phyloP scores from a whole-genome alignment of 2,329 filamentous ascomycete species.

The Sclerotiophoma versabilis region DNA sequence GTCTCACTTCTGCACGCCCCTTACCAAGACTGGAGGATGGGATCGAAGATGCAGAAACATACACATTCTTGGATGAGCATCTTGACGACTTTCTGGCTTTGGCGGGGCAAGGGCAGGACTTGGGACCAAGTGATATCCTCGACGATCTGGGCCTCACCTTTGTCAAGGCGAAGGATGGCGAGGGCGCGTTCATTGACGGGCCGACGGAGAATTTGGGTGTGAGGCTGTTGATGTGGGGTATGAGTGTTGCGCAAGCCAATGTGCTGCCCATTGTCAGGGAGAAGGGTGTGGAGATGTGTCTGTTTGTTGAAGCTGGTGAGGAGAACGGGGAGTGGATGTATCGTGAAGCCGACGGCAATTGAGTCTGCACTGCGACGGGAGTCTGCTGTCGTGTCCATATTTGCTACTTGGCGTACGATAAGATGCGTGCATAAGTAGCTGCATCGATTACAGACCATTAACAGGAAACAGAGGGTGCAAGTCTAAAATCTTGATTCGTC shows the following conservation, averaged over 20 bases:
- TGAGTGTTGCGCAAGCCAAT: constrained; percentile 29
- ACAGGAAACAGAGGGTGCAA: too few relatives aligned
- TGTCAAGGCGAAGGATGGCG: constrained; percentile 9
- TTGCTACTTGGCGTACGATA: too few relatives aligned
- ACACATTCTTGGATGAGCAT: constrained; percentile 31
- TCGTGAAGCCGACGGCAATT: constrained; percentile 1
- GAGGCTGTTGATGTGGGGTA: constrained; percentile 34
- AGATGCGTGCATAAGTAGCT: too few relatives aligned
- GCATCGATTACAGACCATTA: too few relatives aligned
- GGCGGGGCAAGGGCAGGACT: neutral
- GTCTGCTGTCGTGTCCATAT: too few relatives aligned
- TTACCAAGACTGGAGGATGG: constrained; percentile 32
- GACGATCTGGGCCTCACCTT: constrained; percentile 26
- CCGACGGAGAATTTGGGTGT: constrained; percentile 26
- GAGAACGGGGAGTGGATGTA: constrained; percentile 24
- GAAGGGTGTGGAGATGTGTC: constrained; percentile 7
- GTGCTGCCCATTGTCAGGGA: constrained; percentile 14
- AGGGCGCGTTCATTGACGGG: constrained; percentile 13
- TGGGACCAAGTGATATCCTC: constrained; percentile 16
- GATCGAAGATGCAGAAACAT: constrained; percentile 34
- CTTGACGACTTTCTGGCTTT: constrained; percentile 27
- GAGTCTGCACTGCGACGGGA: too few relatives aligned
- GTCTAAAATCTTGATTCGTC: too few relatives aligned
- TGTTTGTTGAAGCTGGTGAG: constrained; percentile 12
- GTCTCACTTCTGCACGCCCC: constrained; percentile 20